These are phyloP conservation scores for Pleurotus tuber-regium DNA, from an alignment of 768 basidiomycete genomes.

Conservation along the genomic window DNA sequence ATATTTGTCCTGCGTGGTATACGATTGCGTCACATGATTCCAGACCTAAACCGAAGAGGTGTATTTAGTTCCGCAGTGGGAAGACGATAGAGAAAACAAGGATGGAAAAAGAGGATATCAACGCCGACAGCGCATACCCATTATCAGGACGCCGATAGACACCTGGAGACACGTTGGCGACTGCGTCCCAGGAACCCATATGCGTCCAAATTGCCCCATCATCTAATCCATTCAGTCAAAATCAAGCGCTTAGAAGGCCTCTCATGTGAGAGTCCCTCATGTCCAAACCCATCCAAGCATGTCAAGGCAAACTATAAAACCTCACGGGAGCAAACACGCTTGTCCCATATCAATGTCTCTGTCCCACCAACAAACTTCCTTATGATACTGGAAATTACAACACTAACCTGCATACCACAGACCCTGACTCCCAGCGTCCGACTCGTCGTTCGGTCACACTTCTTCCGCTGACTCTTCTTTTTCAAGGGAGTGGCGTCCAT, in stretches of 20 bases:
- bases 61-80: conserved; percentile 6
- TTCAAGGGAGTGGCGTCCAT: conserved; percentile 90
- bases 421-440: conserved; percentile 86
- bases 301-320: conserved; percentile 1
- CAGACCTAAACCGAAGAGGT: conserved; percentile 63
- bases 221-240: neutral
- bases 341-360: neutral
- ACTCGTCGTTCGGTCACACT: conserved; percentile 96
- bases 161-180: too few species aligned
- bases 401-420: conserved; percentile 97
- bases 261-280: conserved; percentile 10
- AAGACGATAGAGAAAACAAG: conserved; percentile 11
- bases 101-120: conserved; percentile 4
- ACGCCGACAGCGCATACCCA: too few species aligned
- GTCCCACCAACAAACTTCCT: conserved; percentile 1
- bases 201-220: neutral
- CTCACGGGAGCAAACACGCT: neutral
- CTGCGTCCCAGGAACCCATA: conserved; percentile 3
- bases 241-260: conserved; percentile 8
- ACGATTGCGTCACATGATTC: conserved; percentile 82
- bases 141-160: neutral
- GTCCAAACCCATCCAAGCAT: conserved; percentile 2
- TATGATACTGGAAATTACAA: neutral
- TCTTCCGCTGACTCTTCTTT: conserved; percentile 98
- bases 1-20: conserved; percentile 95